These are phyloP conservation scores for Pouteria campechiana DNA, from an alignment of 179 eudicot genomes.

Conservation along the genomic window DNA sequence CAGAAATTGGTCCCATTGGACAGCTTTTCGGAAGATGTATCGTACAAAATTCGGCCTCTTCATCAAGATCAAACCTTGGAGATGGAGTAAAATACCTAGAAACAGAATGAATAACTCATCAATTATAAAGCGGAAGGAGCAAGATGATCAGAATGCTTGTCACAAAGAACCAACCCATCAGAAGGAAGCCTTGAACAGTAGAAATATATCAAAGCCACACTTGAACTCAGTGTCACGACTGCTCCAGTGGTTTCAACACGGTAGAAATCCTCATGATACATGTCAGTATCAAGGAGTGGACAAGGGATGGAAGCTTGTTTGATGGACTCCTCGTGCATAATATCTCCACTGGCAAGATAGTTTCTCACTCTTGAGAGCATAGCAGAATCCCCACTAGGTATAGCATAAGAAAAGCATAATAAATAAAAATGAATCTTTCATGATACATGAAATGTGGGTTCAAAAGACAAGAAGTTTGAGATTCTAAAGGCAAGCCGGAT, in stretches of 20 bases:
- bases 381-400: slow-evolving; percentile 51
- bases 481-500: no score
- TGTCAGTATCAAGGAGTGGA: slow-evolving; percentile 33
- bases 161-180: slow-evolving; percentile 55
- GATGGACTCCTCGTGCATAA: slow-evolving; percentile 66
- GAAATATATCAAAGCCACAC: slow-evolving; percentile 57
- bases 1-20: slow-evolving; percentile 41
- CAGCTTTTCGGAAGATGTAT: slow-evolving; percentile 65
- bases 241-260: slow-evolving; percentile 84
- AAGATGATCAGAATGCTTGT: neutral
- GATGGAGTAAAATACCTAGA: slow-evolving; percentile 70
- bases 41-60: slow-evolving; percentile 32
- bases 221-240: slow-evolving; percentile 53
- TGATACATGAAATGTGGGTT: no score
- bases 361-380: slow-evolving; percentile 30
- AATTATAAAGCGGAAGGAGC: neutral
- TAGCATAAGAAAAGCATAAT: no score
- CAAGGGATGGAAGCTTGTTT: slow-evolving; percentile 68
- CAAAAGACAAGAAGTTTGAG: no score
- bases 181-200: slow-evolving; percentile 91
- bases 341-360: slow-evolving; percentile 50
- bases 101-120: neutral
- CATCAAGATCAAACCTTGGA: slow-evolving; percentile 47
- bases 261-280: slow-evolving; percentile 34
- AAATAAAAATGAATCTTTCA: no score